Conservation (phyloP, 345 rosid genomes). For the Citrus trifoliata region DNA sequence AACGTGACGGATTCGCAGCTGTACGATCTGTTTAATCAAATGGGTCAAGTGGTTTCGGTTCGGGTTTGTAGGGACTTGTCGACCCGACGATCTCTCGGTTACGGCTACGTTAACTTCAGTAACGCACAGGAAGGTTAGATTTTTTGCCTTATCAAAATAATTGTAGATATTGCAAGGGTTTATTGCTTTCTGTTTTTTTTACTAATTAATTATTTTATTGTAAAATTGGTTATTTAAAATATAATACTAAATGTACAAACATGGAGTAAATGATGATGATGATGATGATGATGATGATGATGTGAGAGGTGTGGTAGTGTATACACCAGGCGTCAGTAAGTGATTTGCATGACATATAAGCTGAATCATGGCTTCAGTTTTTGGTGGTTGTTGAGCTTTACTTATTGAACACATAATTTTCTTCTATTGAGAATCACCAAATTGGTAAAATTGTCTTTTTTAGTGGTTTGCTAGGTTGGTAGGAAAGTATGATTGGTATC, state of each 20-base stretch:
- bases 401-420: background rate
- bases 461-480: background rate
- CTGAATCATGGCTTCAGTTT: too few relatives aligned
- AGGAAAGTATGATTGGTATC: background rate
- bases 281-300: too few relatives aligned
- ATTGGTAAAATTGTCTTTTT: background rate
- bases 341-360: background rate
- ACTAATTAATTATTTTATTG: background rate
- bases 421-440: too few relatives aligned
- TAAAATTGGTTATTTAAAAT: background rate
- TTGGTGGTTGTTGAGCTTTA: background rate
- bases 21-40: constrained; percentile 74
- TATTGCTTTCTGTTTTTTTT: background rate
- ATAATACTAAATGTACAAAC: too few relatives aligned
- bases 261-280: too few relatives aligned
- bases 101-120: constrained; percentile 83
- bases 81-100: constrained; percentile 81
- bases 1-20: constrained; percentile 81
- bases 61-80: constrained; percentile 75
- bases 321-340: background rate
- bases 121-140: constrained; percentile 69
- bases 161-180: background rate
- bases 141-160: background rate
- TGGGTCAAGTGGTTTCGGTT: constrained; percentile 84
- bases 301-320: too few relatives aligned